A percentile compares a stretch with the other conserved stretches of the same genome.
Evolutionary conservation across 2,329 filamentous ascomycete genomes (phyloP).

Genomic region (Davidsoniella neocaledoniae): DNA sequence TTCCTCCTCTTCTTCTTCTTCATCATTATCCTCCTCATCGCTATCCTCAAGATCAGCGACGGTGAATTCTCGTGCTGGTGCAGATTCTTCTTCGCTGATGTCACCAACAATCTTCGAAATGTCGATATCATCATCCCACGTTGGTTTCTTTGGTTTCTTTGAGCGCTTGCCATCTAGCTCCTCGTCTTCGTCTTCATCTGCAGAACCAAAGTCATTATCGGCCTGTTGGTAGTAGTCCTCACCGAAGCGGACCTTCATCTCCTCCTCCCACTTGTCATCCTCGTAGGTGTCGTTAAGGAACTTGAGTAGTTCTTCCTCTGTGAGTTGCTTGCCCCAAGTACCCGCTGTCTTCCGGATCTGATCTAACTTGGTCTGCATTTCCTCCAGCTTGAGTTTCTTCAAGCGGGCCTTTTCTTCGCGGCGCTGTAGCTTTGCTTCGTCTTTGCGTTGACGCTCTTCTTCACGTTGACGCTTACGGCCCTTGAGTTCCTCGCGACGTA

Average conservation of each 20-base stretch:
- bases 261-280: conserved; percentile 72
- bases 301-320: conserved; percentile 66
- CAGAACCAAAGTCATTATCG: conserved; percentile 47
- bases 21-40: conserved; percentile 21
- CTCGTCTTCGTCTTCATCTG: conserved; percentile 45
- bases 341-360: conserved; percentile 86
- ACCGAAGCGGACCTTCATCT: conserved; percentile 78
- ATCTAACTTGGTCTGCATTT: conserved; percentile 70
- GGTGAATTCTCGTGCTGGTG: conserved; percentile 30
- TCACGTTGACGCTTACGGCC: conserved; percentile 65
- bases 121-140: conserved; percentile 94
- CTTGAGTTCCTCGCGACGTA: conserved; percentile 67
- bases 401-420: conserved; percentile 70
- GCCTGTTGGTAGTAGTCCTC: conserved; percentile 78
- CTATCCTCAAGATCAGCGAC: conserved; percentile 37
- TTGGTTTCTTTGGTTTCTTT: conserved; percentile 56
- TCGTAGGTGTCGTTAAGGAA: conserved; percentile 83
- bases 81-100: conserved; percentile 49
- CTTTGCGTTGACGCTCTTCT: conserved; percentile 57
- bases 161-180: conserved; percentile 32
- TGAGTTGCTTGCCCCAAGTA: conserved; percentile 44
- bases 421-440: conserved; percentile 58
- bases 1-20: conserved; percentile 22
- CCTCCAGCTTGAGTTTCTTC: conserved; percentile 76
- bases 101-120: conserved; percentile 84